Evolutionary conservation across 352 stramenopile species (phyloP), one percentile per base, ranked within the genome.

Genomic region (Stramenopiles sp.): DNA sequence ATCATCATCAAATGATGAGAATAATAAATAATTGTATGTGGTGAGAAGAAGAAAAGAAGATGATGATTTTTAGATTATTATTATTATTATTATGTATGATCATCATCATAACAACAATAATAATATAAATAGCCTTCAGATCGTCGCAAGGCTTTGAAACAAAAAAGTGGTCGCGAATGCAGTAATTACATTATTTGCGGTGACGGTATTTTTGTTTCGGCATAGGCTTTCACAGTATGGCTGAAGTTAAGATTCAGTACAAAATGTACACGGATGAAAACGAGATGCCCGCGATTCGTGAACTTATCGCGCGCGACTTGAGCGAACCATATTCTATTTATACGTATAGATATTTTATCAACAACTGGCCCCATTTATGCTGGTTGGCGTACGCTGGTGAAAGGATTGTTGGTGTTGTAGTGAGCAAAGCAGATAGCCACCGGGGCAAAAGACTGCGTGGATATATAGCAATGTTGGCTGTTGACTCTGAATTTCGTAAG

Each of bases 341-440:
- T 87, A 97, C 93, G 80, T 97, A 97, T 86, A 90, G 93, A n/a
- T 97, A 97, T 84, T 97, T 97, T 84, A 87, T 97, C 76, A 93
- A 93, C 86, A 96, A 94, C 84, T 97, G 93, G 93, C 93, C 93
- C 25, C 86, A 95, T 76, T 87, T 97, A 75, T 97, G 92, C 80
- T 87, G 97, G 67, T 84, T 96, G 67, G 93, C 90, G 75, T 88
- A 89, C 14, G 25, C 25, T 32, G 14, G 30, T 80, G 87, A 92
- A 33, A 92, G 91, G 76, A 87, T 96, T 71, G 91, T 97, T 30
- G 93, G 92, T 39, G 91, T 93, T 39, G 93, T 97, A 67, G 90
- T 97, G 82, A 95, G 91, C 82, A 94, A 94, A n/a, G 86, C 90
- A 67, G 93, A 97, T 82, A 67, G 27, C 30, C 67, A 81, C 30